A percentile compares a stretch with the other conserved stretches of the same genome.
Conservation (phyloP, 148 eudicot genomes). For the Cornus suecica region DNA sequence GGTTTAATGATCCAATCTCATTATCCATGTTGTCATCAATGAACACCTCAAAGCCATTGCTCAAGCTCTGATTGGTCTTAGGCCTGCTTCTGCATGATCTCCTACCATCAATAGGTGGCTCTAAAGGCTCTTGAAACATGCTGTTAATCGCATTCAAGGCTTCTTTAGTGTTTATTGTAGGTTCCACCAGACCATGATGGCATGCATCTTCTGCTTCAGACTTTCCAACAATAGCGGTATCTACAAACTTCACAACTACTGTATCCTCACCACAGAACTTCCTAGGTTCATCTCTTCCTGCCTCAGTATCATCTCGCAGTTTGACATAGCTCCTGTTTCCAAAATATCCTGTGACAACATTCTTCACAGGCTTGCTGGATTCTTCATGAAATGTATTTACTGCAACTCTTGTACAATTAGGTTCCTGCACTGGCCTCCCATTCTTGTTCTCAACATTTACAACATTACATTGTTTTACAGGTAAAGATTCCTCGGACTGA, state of each 20-base stretch:
- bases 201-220: constrained; percentile 80
- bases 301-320: constrained; percentile 15
- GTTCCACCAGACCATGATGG: constrained; percentile 85
- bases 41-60: constrained; percentile 56
- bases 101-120: constrained; percentile 44
- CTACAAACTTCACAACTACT: constrained; percentile 66
- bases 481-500: constrained; percentile 12
- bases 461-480: constrained; percentile 8
- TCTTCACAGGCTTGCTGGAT: constrained; percentile 2
- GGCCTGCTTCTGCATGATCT: constrained; percentile 34
- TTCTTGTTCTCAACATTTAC: constrained; percentile 11
- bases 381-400: not conserved
- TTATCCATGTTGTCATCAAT: constrained; percentile 50
- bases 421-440: constrained; percentile 6
- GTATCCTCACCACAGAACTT: constrained; percentile 59
- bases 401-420: not conserved
- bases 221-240: constrained; percentile 70
- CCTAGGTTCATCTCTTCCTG: constrained; percentile 22
- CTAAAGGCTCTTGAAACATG: constrained; percentile 92
- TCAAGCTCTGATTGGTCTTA: constrained; percentile 32
- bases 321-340: constrained; percentile 1
- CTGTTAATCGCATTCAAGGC: constrained; percentile 71
- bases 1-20: constrained; percentile 27
- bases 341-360: constrained; percentile 9
- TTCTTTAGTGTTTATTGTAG: constrained; percentile 70